phyloP scores from a whole-genome alignment of 1,284 basidiomycete genomes.

The Ceratobasidium sp. region DNA sequence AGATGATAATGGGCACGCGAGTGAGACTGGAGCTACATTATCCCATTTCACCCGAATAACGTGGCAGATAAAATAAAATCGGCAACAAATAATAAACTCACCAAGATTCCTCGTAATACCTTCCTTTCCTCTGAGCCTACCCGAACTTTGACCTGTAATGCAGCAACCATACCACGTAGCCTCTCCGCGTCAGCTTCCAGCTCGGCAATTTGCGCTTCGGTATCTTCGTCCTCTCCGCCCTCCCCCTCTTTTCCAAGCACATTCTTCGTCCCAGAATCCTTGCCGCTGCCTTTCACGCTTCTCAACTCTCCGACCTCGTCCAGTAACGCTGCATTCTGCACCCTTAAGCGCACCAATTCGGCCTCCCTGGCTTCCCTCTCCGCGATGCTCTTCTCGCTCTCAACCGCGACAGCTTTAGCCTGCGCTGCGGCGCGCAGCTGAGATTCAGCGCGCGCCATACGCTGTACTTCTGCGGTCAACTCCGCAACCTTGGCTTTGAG shows the following conservation, averaged over 20 bases:
- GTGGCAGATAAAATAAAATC: neutral
- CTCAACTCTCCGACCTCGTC: slow-evolving; percentile 65
- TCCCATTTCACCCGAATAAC: neutral
- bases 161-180: slow-evolving; percentile 61
- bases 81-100: slow-evolving; percentile 57
- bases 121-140: slow-evolving; percentile 70
- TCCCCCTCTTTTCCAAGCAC: slow-evolving; percentile 68
- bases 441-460: slow-evolving; percentile 33
- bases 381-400: slow-evolving; percentile 64
- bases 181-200: slow-evolving; percentile 61
- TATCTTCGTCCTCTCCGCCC: slow-evolving; percentile 62
- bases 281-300: slow-evolving; percentile 58
- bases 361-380: slow-evolving; percentile 71
- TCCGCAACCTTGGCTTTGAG: slow-evolving; percentile 55
- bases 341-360: slow-evolving; percentile 70
- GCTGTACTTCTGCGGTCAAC: slow-evolving; percentile 34
- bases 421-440: slow-evolving; percentile 12
- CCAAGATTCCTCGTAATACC: slow-evolving; percentile 72
- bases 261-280: slow-evolving; percentile 72
- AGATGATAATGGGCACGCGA: neutral
- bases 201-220: slow-evolving; percentile 57
- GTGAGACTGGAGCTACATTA: neutral
- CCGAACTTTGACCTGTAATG: slow-evolving; percentile 65
- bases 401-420: slow-evolving; percentile 51
- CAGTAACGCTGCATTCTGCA: slow-evolving; percentile 69